Evolutionary conservation across 2,329 filamentous ascomycete genomes (phyloP).

Genomic region (Claviceps fusiformis): DNA sequence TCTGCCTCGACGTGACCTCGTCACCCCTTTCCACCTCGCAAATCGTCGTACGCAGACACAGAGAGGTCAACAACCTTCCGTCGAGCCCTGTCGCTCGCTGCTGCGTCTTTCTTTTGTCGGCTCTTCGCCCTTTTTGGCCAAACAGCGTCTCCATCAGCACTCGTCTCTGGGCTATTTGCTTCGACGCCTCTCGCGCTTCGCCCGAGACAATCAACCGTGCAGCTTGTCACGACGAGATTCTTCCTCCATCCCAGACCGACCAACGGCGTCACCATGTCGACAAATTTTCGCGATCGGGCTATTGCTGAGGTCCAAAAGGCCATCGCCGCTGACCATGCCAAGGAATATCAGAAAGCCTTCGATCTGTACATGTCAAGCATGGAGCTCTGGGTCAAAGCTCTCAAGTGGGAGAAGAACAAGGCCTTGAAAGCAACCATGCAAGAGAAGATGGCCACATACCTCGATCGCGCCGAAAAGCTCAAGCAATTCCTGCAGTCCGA

Average conservation of each 20-base stretch:
- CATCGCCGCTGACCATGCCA: conserved; percentile 88
- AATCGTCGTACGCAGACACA: neutral
- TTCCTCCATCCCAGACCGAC: neutral
- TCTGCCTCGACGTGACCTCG: conserved; percentile 1
- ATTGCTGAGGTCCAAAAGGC: conserved; percentile 96
- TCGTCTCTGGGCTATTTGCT: neutral
- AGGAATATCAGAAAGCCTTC: conserved; percentile 95
- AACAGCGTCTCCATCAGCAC: conserved; percentile 1
- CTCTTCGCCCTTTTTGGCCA: neutral
- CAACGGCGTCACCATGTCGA: conserved; percentile 55
- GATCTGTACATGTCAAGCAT: conserved; percentile 91
- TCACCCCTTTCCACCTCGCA: neutral
- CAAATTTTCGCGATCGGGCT: conserved; percentile 91
- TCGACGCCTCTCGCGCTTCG: neutral
- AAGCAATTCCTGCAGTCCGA: conserved; percentile 80
- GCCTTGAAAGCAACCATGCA: conserved; percentile 97
- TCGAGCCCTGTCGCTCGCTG: neutral
- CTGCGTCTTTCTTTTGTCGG: neutral
- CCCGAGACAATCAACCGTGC: neutral
- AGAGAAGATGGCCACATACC: conserved; percentile 88
- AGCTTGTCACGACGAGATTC: neutral
- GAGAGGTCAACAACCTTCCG: neutral
- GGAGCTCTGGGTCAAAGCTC: conserved; percentile 94
- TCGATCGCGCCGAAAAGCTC: conserved; percentile 96
- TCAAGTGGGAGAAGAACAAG: conserved; percentile 99